Evolutionary conservation across 2,329 filamentous ascomycete genomes (phyloP), one percentile per base, ranked within the genome.

Genomic region (Calonectria pseudoreteaudii): DNA sequence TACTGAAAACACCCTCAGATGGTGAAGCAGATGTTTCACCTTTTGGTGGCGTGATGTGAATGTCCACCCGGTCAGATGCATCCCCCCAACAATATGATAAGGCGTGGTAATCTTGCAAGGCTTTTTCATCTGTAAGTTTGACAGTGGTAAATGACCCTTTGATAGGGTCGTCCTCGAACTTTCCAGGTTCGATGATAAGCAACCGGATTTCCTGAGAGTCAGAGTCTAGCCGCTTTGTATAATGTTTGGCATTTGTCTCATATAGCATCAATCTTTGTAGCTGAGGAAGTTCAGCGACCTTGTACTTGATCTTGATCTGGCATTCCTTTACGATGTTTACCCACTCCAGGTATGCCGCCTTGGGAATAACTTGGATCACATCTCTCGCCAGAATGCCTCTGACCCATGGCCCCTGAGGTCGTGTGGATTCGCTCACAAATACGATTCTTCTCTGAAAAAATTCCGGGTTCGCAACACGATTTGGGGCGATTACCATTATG

Each of bases 81-180:
- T 77, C 72, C 8, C 76, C 76, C 76, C 76, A 78, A 0, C 74
- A 78, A 18, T 78, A 78, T 0, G 76, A 78, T 7, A 78, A 4
- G 0, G 74, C 76, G n/a, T 67, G 44, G 9, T 75, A 78, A 4
- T 58, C 47, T 13, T 68, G n/a, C 0, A 16, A 16, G 1, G 34
- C 0, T 11, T 70, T 70, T 0, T 23, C 47, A 1, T 75, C 65
- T 16, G 31, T 50, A 0, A 78, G 49, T 0, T 70, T 78, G 0
- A 50, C 56, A 6, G 16, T 34, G 2, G 66, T 60, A 23, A 78
- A 78, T 1, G 56, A 52, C 1, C 53, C 65, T 9, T 8, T 52
- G 16, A 78, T 75, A 0, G 70, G 66, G 4, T 72, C 76, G 4
- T 72, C 76, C 0, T 77, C 68, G 7, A 78, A 74, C 0, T 34